phyloP scores from a whole-genome alignment of 352 stramenopile genomes.

The Pythium rhizo-oryzae region DNA sequence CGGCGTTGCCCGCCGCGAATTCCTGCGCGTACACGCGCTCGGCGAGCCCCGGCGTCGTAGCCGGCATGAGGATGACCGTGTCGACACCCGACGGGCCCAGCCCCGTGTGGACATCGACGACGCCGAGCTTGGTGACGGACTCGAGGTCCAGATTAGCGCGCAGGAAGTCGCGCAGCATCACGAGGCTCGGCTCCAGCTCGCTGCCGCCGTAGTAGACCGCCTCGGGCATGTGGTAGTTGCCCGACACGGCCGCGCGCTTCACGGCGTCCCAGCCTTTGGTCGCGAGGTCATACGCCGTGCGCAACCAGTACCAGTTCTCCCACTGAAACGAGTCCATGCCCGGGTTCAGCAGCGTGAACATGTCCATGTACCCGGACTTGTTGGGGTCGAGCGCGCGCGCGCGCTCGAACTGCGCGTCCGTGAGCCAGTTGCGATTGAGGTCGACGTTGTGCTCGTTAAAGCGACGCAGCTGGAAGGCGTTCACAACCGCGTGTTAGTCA shows the following conservation, averaged over 20 bases:
- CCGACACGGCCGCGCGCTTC: conserved; percentile 89
- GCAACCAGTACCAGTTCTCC: conserved; percentile 57
- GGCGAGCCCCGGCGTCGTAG: conserved; percentile 16
- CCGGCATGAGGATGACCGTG: conserved; percentile 48
- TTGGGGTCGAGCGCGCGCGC: conserved; percentile 71
- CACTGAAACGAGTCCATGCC: conserved; percentile 8
- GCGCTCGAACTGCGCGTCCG: conserved; percentile 45
- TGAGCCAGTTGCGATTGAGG: conserved; percentile 40
- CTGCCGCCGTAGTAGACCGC: conserved; percentile 89
- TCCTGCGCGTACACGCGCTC: conserved; percentile 16
- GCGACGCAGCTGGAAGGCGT: conserved; percentile 53
- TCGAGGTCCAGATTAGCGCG: conserved; percentile 47
- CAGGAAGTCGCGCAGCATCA: conserved; percentile 67
- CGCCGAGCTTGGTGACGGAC: conserved; percentile 43
- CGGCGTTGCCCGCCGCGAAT: conserved; percentile 32
- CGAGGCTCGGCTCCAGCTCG: conserved; percentile 70
- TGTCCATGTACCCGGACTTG: conserved; percentile 72
- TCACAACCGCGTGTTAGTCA: no score
- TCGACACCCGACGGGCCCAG: conserved; percentile 66
- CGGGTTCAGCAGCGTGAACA: conserved; percentile 77
- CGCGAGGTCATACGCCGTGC: conserved; percentile 34
- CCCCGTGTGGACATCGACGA: conserved; percentile 94
- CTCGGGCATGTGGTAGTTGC: conserved; percentile 83
- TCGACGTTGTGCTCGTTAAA: conserved; percentile 93
- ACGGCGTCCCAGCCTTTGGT: conserved; percentile 50